phyloP scores from a whole-genome alignment of 441 rosid species.

The Monsonia emarginata region DNA sequence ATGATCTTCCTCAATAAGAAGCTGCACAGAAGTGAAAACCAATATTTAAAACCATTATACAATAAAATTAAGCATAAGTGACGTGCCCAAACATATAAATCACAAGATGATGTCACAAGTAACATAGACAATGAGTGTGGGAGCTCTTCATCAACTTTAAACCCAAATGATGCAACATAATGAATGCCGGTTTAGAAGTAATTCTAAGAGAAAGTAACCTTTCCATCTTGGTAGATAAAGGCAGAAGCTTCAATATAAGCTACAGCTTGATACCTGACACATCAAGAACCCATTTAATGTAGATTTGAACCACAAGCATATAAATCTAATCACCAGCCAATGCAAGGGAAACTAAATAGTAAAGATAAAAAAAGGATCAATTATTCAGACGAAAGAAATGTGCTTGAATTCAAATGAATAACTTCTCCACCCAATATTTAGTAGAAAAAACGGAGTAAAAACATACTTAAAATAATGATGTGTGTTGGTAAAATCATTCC shows the following conservation, averaged over 20 bases:
- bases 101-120: neutral
- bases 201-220: conserved; percentile 32
- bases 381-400: neutral
- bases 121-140: neutral
- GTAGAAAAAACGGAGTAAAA: neutral
- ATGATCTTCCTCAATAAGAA: conserved; percentile 87
- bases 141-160: neutral
- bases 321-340: conserved; percentile 2
- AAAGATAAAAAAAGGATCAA: neutral
- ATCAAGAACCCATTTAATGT: conserved; percentile 15
- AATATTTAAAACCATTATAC: conserved; percentile 9
- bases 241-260: conserved; percentile 97
- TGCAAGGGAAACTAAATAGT: neutral
- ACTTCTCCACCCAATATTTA: neutral
- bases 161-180: neutral
- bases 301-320: neutral
- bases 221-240: conserved; percentile 88
- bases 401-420: neutral
- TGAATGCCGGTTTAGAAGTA: neutral
- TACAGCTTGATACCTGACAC: conserved; percentile 82
- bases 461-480: neutral
- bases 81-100: conserved; percentile 3
- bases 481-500: neutral
- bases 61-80: neutral
- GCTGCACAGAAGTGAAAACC: conserved; percentile 32